Evolutionary conservation across 176 grass and related monocot genomes (phyloP).

Genomic region (Dendrocalamus sinicus): DNA sequence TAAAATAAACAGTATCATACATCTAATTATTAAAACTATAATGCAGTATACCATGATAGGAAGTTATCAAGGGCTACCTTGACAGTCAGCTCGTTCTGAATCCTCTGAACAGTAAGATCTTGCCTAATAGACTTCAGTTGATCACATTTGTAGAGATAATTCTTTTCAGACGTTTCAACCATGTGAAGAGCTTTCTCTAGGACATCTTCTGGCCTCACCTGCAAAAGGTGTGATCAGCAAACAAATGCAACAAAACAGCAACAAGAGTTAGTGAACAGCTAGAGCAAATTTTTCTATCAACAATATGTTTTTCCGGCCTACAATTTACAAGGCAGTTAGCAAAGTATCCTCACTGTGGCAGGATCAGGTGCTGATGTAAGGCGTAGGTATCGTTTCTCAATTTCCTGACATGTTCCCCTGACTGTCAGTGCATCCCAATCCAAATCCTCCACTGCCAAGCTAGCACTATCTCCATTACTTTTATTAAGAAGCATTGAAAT

Average conservation of each 20-base stretch:
- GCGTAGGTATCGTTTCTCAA: constrained; percentile 84
- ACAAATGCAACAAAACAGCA: constrained; percentile 37
- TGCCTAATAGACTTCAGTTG: constrained; percentile 97
- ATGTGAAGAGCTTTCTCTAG: constrained; percentile 89
- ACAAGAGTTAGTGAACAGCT: not conserved
- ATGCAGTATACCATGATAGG: constrained; percentile 10
- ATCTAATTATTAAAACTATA: constrained; percentile 15
- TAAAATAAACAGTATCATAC: constrained; percentile 7
- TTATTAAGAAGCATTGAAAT: constrained; percentile 56
- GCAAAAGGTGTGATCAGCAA: constrained; percentile 40
- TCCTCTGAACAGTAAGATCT: constrained; percentile 94
- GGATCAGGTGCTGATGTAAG: constrained; percentile 95
- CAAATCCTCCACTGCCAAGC: constrained; percentile 78
- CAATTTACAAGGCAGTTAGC: constrained; percentile 41
- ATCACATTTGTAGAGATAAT: constrained; percentile 97
- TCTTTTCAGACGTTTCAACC: constrained; percentile 83
- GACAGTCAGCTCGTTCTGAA: constrained; percentile 77
- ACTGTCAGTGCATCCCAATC: constrained; percentile 95
- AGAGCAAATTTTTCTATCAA: constrained; percentile 24
- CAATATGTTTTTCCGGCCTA: constrained; percentile 18
- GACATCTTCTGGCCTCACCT: constrained; percentile 93
- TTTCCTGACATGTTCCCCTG: constrained; percentile 88
- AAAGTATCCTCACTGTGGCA: constrained; percentile 60
- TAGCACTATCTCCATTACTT: constrained; percentile 53
- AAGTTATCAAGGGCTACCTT: constrained; percentile 64